These are phyloP conservation scores for Pulicaria dysenterica DNA, from an alignment of 129 eudicot species.

Conservation along the genomic window DNA sequence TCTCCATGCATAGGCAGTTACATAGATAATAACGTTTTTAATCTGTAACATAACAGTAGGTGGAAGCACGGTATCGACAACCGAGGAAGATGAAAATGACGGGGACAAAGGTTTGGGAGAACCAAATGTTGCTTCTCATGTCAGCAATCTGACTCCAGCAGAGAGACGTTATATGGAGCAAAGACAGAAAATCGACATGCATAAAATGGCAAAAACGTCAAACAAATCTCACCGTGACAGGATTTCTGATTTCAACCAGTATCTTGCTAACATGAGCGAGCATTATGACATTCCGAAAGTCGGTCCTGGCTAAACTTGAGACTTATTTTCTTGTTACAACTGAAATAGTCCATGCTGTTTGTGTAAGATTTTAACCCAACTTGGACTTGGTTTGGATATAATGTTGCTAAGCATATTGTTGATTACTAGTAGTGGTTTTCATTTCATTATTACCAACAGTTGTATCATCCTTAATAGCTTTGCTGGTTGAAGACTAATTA, in stretches of 20 bases:
- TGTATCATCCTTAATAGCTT: no score
- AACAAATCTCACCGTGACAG: conserved; percentile 95
- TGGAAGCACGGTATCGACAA: conserved; percentile 32
- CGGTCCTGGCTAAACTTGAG: conserved; percentile 72
- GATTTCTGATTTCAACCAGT: conserved; percentile 89
- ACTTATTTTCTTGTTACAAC: no score
- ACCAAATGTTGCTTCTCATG: conserved; percentile 36
- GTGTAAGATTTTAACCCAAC: no score
- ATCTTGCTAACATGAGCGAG: conserved; percentile 98
- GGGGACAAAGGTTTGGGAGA: not conserved
- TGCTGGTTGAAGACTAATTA: no score
- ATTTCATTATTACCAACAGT: no score
- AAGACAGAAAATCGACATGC: conserved; percentile 67
- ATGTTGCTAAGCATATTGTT: no score
- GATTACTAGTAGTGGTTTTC: no score
- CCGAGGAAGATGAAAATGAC: conserved; percentile 51
- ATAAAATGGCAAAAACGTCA: conserved; percentile 77
- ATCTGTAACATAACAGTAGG: not conserved
- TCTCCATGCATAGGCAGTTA: no score
- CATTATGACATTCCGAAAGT: conserved; percentile 99
- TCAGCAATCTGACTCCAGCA: conserved; percentile 67
- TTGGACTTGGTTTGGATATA: no score
- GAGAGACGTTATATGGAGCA: conserved; percentile 94
- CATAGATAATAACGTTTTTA: no score
- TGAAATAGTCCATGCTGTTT: no score